These are phyloP conservation scores for Paraphoma sp. DNA, from an alignment of 2,329 filamentous ascomycete genomes.

Conservation along the genomic window DNA sequence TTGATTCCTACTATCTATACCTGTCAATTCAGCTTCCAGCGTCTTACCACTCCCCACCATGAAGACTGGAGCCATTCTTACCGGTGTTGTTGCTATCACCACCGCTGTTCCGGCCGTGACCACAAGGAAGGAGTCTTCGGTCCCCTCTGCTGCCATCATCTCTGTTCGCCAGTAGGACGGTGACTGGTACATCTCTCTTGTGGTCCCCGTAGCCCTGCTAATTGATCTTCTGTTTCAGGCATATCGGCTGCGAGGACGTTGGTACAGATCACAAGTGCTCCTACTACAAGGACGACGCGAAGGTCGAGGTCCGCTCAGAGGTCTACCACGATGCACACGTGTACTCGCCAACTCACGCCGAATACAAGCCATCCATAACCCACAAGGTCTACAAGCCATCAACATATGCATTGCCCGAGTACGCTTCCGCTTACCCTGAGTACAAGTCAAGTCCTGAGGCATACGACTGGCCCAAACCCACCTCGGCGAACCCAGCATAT, in stretches of 20 bases:
- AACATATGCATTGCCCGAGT: neutral
- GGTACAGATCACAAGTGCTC: neutral
- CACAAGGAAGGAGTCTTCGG: neutral
- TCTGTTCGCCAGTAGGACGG: constrained; percentile 5
- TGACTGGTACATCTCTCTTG: constrained; percentile 1
- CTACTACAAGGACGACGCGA: neutral
- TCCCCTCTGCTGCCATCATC: neutral
- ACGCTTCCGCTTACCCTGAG: neutral
- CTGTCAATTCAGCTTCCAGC: constrained; percentile 2
- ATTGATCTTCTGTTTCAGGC: neutral
- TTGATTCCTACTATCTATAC: constrained; percentile 5
- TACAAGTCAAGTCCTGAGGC: neutral
- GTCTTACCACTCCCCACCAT: constrained; percentile 4
- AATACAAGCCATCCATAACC: neutral
- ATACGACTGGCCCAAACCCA: neutral
- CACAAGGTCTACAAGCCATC: neutral
- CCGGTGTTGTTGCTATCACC: constrained; percentile 13
- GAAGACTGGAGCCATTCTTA: constrained; percentile 13
- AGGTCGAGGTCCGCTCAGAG: neutral
- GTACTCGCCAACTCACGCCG: neutral
- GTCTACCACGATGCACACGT: neutral
- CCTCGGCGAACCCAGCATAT: neutral
- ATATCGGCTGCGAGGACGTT: neutral
- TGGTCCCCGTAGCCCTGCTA: neutral
- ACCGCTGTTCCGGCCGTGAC: constrained; percentile 9